Base-by-base conservation (phyloP, 768 basidiomycete species). In the Phanerodontia chrysosporium region DNA sequence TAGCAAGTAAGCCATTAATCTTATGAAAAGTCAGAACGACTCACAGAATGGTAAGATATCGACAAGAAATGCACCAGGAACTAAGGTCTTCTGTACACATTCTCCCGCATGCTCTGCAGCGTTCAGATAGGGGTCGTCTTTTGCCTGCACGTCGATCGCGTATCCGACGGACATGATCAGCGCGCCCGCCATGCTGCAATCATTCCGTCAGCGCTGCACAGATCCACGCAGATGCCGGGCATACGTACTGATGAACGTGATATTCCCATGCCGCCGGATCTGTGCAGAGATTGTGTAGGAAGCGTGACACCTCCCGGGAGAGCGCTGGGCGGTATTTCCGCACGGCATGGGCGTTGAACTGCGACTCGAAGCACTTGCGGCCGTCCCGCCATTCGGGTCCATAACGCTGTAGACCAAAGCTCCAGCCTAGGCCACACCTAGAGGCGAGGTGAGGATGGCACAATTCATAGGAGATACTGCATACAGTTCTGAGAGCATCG, bases 41-140 rank as follows among this genome's bases (percentile, higher is more conserved):
- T 51, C 24, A 61, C 60, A 45, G 42, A 57, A 51, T 7, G 60
- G 45, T 0, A 61, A 55, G 9, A 45, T 44, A 45, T 62, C 61
- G 13, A 65, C 61, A 27, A 65, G 14, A 27, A 51, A 64, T 2
- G 59, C 39, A 1, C 63, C 63, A 5, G 63, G 57, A 28, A 55
- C 48, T 12, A 39, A 22, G 13, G 58, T 44, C 21, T 55, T 49
- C 1, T 55, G 39, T 10, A 60, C 24, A 8, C 55, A 49, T n/a
- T 32, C 57, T 1, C 52, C 21, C 0, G 61, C 54, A 21, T 51
- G 51, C 36, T 65, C 65, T 1, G 51, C 55, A 1, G 55, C 49
- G 24, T 42, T 24, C 10, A 66, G 51, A 49, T 59, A 64, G 3
- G 56, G 58, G 44, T 67, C 65, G 18, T 64, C 39, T 30, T 60